Percentiles rank a stretch among this genome's conserved stretches.
These are phyloP conservation scores for Suillus ampliporus DNA, from an alignment of 768 basidiomycete genomes.

Conservation along the genomic window DNA sequence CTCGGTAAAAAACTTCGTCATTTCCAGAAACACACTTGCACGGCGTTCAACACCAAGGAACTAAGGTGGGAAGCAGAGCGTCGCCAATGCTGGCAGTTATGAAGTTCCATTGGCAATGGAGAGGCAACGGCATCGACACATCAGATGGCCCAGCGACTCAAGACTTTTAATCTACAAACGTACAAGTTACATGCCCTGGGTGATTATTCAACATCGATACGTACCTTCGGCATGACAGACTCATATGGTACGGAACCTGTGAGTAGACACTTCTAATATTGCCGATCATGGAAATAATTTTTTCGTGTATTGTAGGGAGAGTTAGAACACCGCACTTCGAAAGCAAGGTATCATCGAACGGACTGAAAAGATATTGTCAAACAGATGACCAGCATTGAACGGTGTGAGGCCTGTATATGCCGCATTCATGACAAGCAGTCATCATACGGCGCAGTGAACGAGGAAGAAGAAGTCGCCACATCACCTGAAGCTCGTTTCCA, in stretches of 20 bases:
- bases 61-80: conserved; percentile 8
- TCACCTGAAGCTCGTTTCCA: conserved; percentile 21
- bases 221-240: conserved; percentile 40
- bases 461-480: not conserved
- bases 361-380: conserved; percentile 1
- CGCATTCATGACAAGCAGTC: not conserved
- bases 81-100: not conserved
- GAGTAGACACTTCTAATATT: conserved; percentile 10
- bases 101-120: not conserved
- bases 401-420: not conserved
- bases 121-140: not conserved
- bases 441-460: not conserved
- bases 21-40: conserved; percentile 27
- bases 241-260: conserved; percentile 40
- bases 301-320: conserved; percentile 16
- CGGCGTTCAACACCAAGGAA: conserved; percentile 27
- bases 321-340: conserved; percentile 18
- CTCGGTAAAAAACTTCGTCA: conserved; percentile 28
- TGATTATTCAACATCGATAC: conserved; percentile 34
- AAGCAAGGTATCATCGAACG: conserved; percentile 16
- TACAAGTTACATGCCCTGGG: conserved; percentile 42
- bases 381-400: not conserved
- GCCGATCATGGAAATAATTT: not conserved
- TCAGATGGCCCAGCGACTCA: not conserved
- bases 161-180: conserved; percentile 34